These are phyloP conservation scores for Daldinia vernicosa DNA, from an alignment of 495 filamentous ascomycete species.

Conservation along the genomic window DNA sequence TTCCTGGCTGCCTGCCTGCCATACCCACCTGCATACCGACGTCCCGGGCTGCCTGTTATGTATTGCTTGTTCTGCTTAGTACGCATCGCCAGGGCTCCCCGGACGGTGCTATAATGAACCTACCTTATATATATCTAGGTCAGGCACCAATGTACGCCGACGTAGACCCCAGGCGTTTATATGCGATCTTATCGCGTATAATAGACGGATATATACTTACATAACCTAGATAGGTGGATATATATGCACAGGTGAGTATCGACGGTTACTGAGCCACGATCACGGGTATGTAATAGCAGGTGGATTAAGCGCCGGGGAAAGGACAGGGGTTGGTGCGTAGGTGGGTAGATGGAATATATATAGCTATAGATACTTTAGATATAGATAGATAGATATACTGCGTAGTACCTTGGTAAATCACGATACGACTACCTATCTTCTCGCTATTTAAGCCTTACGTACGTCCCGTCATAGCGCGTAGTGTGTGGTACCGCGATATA, in stretches of 20 bases:
- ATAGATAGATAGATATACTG: not conserved
- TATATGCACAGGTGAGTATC: not conserved
- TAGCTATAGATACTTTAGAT: not conserved
- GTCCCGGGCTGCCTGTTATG: too few species aligned
- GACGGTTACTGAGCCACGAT: not conserved
- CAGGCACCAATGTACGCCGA: not conserved
- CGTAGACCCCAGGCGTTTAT: not conserved
- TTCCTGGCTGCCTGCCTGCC: not conserved
- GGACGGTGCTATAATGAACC: too few species aligned
- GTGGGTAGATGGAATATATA: too few species aligned
- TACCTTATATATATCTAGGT: too few species aligned
- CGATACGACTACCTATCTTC: not conserved
- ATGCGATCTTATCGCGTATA: not conserved
- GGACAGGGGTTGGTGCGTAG: not conserved
- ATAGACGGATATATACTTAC: not conserved
- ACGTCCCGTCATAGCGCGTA: not conserved
- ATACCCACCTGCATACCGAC: too few species aligned
- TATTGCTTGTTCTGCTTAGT: too few species aligned
- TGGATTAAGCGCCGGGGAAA: not conserved
- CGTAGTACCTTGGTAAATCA: not conserved
- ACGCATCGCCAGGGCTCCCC: too few species aligned
- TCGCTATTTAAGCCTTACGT: not conserved
- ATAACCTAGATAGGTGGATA: not conserved
- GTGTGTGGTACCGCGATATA: not conserved
- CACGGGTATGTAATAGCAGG: not conserved